These are phyloP conservation scores for Pseudogymnoascus pannorum DNA, from an alignment of 2,329 filamentous ascomycete genomes.

Conservation along the genomic window DNA sequence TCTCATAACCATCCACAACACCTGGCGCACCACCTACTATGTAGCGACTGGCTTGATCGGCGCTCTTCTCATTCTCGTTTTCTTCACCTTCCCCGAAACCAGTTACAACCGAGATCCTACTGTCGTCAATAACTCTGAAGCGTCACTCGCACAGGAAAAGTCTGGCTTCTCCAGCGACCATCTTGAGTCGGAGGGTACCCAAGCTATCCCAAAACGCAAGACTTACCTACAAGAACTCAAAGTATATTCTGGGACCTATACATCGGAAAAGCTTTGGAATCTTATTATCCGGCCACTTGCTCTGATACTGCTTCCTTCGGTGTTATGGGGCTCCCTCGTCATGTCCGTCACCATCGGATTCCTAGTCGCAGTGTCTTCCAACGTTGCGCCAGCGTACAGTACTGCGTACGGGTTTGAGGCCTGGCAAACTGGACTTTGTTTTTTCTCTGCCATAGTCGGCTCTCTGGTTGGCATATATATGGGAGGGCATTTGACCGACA, in stretches of 20 bases:
- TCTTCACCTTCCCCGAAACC: slow-evolving; percentile 50
- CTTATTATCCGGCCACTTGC: slow-evolving; percentile 36
- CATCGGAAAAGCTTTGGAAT: slow-evolving; percentile 30
- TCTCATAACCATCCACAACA: slow-evolving; percentile 39
- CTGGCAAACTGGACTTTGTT: slow-evolving; percentile 26
- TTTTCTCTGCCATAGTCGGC: slow-evolving; percentile 18
- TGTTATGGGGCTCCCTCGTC: slow-evolving; percentile 27
- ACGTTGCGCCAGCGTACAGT: slow-evolving; percentile 39
- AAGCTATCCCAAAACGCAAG: slow-evolving; percentile 13
- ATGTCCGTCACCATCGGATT: slow-evolving; percentile 34
- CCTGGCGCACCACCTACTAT: slow-evolving; percentile 46
- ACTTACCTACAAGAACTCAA: slow-evolving; percentile 14
- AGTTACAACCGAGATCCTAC: slow-evolving; percentile 34
- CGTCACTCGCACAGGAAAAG: neutral
- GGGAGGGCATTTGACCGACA: slow-evolving; percentile 17
- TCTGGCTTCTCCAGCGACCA: neutral
- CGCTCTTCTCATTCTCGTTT: slow-evolving; percentile 38
- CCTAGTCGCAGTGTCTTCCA: slow-evolving; percentile 45
- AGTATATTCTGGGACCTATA: slow-evolving; percentile 17
- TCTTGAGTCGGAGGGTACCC: slow-evolving; percentile 22
- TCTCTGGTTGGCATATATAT: slow-evolving; percentile 16
- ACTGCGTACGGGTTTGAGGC: slow-evolving; percentile 37
- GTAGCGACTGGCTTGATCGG: slow-evolving; percentile 44
- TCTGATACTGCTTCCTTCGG: slow-evolving; percentile 27
- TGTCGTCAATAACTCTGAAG: neutral